Base-by-base conservation (phyloP, 306 rosid species). In the Castanea crenata region DNA sequence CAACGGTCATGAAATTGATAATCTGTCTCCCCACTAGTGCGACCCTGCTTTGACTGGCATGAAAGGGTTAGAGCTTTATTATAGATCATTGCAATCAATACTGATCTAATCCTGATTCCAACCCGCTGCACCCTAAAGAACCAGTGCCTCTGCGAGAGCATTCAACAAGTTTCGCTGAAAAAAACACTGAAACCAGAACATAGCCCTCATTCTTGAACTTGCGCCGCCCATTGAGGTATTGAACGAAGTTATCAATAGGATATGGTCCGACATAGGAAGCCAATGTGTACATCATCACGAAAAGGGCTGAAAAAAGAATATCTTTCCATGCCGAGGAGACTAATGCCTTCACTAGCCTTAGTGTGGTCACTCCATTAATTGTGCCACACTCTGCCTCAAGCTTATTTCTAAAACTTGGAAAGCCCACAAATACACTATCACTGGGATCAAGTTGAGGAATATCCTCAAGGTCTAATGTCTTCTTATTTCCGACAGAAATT, bases 401-500 rank as follows among this genome's bases (percentile, higher is more conserved):
- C 71, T 83, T 83, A 77, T 74, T 83, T 81, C 27, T 87, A 2
- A 91, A 83, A 57, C 49, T 73, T 27, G 85, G 83, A 76, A 83
- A 91, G 19, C 82, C 4, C 78, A 87, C 90, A 81, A 71, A 49
- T 49, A 85, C 93, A 62, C 86, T 85, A 51, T 91, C 95, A 32
- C 19, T 20, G 61, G 27, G 70, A 21, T 81, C 80, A 73, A 92
- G 97, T 41, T 86, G 80, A 41, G 98, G 97, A 71, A 94, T 86
- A 55, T 94, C 97, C 81, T 87, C 94, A 80, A 87, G 89, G 81
- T 88, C 87, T 64, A 94, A 84, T 32, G 90, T 80, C 85, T 89
- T 94, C 80, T 84, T 83, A 63, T 82, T 79, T 14, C 97, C 98
- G 62, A 71, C 18, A 6, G 86, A 81, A 76, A 94, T 88, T 13